Percentiles rank a stretch among this genome's conserved stretches.
Conservation (phyloP, 192 early-diverging fungal genomes). For the Coemansia sp. region DNA sequence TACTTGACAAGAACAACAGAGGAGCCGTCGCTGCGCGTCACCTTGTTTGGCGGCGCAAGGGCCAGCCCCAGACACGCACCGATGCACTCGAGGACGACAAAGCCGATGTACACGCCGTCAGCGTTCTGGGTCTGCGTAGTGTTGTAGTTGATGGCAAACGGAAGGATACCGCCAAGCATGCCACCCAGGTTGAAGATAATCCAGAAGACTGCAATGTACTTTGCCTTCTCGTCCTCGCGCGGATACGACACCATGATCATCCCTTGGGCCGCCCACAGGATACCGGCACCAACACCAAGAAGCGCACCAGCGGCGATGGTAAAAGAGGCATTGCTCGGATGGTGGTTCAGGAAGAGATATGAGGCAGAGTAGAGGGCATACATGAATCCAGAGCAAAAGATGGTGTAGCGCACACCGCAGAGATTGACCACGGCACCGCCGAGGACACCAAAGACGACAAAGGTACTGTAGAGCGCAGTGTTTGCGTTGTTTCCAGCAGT, state of each 20-base stretch:
- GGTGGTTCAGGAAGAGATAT: conserved; percentile 70
- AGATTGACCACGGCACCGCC: conserved; percentile 80
- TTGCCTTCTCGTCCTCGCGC: conserved; percentile 75
- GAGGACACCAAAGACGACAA: conserved; percentile 74
- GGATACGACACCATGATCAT: conserved; percentile 89
- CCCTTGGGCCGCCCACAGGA: conserved; percentile 77
- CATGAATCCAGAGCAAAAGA: conserved; percentile 64
- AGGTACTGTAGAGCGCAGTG: conserved; percentile 76
- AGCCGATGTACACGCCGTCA: conserved; percentile 76
- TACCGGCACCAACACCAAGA: conserved; percentile 80
- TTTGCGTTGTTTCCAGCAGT: conserved; percentile 69
- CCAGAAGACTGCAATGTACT: conserved; percentile 86
- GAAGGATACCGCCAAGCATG: conserved; percentile 74
- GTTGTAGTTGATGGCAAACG: conserved; percentile 71
- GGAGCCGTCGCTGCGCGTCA: conserved; percentile 69
- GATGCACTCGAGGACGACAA: conserved; percentile 73
- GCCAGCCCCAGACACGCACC: conserved; percentile 63
- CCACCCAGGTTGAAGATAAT: conserved; percentile 85
- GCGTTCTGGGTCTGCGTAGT: conserved; percentile 33
- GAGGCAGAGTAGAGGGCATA: conserved; percentile 80
- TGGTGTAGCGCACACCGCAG: conserved; percentile 68
- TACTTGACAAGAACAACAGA: conserved; percentile 67
- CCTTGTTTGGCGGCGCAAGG: conserved; percentile 64
- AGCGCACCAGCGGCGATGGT: conserved; percentile 74
- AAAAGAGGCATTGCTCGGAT: conserved; percentile 57